These are phyloP conservation scores for Verticillium nonalfalfae DNA, from an alignment of 2,329 filamentous ascomycete genomes.

Conservation along the genomic window DNA sequence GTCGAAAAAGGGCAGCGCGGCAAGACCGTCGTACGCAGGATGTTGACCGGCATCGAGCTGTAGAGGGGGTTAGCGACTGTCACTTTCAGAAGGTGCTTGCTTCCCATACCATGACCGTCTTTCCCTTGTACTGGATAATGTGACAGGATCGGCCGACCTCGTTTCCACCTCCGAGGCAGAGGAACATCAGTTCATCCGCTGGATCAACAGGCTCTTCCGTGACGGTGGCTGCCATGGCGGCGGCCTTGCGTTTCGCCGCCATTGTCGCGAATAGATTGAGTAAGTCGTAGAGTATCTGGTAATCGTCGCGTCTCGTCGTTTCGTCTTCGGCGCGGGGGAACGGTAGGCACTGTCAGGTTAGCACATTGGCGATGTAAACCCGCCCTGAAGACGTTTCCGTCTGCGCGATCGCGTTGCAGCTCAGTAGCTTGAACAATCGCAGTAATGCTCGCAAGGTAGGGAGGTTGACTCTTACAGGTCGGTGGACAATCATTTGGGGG, in stretches of 20 bases:
- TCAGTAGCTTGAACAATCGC: not conserved
- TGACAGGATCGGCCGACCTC: slow-evolving; percentile 97
- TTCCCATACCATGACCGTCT: slow-evolving; percentile 83
- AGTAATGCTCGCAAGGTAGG: not conserved
- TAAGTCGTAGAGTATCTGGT: slow-evolving; percentile 1
- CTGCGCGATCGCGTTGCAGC: not conserved
- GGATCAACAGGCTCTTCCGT: slow-evolving; percentile 83
- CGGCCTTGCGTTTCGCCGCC: slow-evolving; percentile 90
- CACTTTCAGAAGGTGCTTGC: not conserved
- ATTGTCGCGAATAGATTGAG: slow-evolving; percentile 38
- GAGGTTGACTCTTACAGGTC: not conserved
- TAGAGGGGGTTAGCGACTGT: not conserved
- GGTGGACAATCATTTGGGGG: not conserved
- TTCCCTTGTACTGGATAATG: slow-evolving; percentile 98
- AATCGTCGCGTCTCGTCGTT: slow-evolving; percentile 1
- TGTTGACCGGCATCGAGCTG: slow-evolving; percentile 97
- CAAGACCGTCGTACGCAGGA: slow-evolving; percentile 90
- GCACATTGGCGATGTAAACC: slow-evolving; percentile 1
- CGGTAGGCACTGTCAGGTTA: not conserved
- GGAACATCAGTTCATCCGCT: slow-evolving; percentile 88
- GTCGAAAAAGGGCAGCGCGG: slow-evolving; percentile 93
- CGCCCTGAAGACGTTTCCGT: not conserved
- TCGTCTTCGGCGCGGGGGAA: not conserved
- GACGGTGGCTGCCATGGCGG: slow-evolving; percentile 56
- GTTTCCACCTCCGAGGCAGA: slow-evolving; percentile 90